Base-by-base conservation (phyloP, 495 filamentous ascomycete genomes). In the Penicillium salamii region DNA sequence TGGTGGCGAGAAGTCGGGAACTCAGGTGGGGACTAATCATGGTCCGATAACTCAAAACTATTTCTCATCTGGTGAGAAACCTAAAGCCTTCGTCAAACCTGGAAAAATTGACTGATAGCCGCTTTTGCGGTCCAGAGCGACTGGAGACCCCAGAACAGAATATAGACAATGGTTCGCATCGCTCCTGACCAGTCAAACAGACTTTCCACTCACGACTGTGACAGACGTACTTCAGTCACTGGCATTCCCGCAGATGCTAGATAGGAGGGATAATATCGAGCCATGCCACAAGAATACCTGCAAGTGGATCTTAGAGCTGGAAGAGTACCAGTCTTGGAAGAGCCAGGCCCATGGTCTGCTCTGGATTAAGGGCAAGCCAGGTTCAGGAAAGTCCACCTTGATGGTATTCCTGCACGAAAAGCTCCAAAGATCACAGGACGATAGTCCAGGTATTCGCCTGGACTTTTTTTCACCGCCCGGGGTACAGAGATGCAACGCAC, bases 281-380 rank as follows among this genome's bases (percentile, higher is more conserved):
- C 19, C 24, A 5, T 48, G 56, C 7, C 65, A 71, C 40, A 38
- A 42, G 9, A 58, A 49, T 44, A 69, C 69, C 7, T 72, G 64
- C 11, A 5, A 32, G 12, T 32, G 29, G 29, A 32, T 32, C 12
- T 12, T 32, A 13, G 29, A 32, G 3, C 12, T 32, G 29, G 29
- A 32, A 32, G 12, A 12, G 29, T 32, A 7, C 11, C 29, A 32
- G 12, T 32, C 29, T 49, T 77, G 72, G 73, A 31, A 49, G 13
- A 35, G 53, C 18, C 7, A 43, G 46, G 7, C 33, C 15, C 20
- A 9, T 5, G 50, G 50, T 21, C 20, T 77, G 6, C 58, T 77
- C 3, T 77, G 73, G 75, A 67, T 78, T 24, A 69, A 70, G 42
- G 75, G 75, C 15, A 78, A 75, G 42, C 72, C 74, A 3, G 72